Conservation (phyloP, 805 yeast genomes). For the Nakazawaea holstii region DNA sequence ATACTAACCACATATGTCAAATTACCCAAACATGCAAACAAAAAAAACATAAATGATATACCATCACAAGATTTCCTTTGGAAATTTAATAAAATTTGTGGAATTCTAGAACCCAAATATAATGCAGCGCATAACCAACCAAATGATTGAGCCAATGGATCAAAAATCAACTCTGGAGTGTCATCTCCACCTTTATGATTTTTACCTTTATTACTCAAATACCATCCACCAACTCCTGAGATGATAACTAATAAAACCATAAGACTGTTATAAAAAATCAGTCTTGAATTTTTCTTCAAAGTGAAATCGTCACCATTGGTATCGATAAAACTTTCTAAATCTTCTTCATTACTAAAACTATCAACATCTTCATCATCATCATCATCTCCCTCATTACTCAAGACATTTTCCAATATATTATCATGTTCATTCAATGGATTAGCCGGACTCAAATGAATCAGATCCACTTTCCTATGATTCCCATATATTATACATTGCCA, state of each 20-base stretch:
- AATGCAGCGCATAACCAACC: conserved; percentile 77
- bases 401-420: conserved; percentile 49
- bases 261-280: conserved; percentile 29
- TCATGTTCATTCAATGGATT: conserved; percentile 74
- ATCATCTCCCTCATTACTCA: conserved; percentile 34
- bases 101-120: conserved; percentile 84
- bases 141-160: conserved; percentile 77
- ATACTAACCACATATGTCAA: conserved; percentile 86
- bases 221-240: conserved; percentile 89
- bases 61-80: conserved; percentile 93
- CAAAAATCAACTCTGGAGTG: conserved; percentile 48
- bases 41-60: conserved; percentile 84
- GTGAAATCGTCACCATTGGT: conserved; percentile 23
- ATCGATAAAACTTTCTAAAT: conserved; percentile 24
- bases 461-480: conserved; percentile 49
- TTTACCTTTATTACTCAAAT: conserved; percentile 50
- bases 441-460: conserved; percentile 82
- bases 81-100: conserved; percentile 83
- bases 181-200: conserved; percentile 25
- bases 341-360: conserved; percentile 15
- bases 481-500: conserved; percentile 83
- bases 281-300: conserved; percentile 15
- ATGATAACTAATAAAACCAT: conserved; percentile 64
- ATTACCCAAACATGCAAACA: conserved; percentile 94
- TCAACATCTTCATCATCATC: conserved; percentile 26